Percentiles rank a stretch among this genome's conserved stretches.
Evolutionary conservation across 78 protist genomes (phyloP).

Genomic region (Protostelium mycophagum): DNA sequence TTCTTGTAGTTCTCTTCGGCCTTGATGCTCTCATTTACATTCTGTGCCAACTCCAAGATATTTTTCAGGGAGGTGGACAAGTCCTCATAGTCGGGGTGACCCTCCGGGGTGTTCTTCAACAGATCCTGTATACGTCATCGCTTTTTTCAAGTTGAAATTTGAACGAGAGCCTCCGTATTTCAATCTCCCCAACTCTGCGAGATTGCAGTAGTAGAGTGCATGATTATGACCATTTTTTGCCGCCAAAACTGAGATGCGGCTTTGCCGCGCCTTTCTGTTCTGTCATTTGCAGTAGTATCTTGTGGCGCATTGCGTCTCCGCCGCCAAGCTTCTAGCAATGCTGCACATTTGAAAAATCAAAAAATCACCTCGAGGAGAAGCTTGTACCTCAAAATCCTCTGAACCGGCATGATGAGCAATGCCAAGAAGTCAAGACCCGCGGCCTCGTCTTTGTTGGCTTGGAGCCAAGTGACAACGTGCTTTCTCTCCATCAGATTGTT

Average conservation of each 20-base stretch:
- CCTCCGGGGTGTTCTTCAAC: neutral
- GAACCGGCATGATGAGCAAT: slow-evolving; percentile 54
- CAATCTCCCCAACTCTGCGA: too few relatives aligned
- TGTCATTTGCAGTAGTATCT: neutral
- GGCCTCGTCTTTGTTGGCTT: slow-evolving; percentile 13
- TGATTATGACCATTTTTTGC: slow-evolving; percentile 16
- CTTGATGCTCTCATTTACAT: slow-evolving; percentile 40
- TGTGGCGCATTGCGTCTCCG: neutral
- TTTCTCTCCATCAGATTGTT: slow-evolving; percentile 31
- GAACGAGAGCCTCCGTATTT: neutral
- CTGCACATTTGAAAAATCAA: slow-evolving; percentile 8
- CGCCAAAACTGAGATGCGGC: slow-evolving; percentile 22
- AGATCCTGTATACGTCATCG: neutral
- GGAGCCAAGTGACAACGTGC: slow-evolving; percentile 20
- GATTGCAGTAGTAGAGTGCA: too few relatives aligned
- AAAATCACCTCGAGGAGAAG: slow-evolving; percentile 24
- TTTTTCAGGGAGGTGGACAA: slow-evolving; percentile 11
- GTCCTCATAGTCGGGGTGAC: slow-evolving; percentile 3
- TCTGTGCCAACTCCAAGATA: slow-evolving; percentile 26
- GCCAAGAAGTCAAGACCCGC: neutral
- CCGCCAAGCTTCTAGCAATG: slow-evolving; percentile 13
- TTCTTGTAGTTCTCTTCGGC: slow-evolving; percentile 54
- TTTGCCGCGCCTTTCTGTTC: slow-evolving; percentile 32
- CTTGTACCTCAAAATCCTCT: slow-evolving; percentile 45
- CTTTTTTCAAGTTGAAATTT: too few relatives aligned